Evolutionary conservation across 306 rosid species (phyloP).

Genomic region (Prunus fruticosa): DNA sequence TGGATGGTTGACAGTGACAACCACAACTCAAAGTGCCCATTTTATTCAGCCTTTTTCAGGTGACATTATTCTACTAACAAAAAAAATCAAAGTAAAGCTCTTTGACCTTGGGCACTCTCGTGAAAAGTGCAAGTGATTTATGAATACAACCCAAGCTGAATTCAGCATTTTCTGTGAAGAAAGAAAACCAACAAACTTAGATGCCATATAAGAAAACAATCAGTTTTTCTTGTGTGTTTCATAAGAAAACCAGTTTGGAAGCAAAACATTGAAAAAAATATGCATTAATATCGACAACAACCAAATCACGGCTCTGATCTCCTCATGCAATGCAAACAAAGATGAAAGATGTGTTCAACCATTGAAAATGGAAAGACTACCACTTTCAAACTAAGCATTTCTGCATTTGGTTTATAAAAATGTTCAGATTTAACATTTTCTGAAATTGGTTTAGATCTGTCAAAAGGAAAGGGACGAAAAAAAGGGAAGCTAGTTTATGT

Average conservation of each 20-base stretch:
- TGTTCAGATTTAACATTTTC: not conserved
- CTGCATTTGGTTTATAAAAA: not conserved
- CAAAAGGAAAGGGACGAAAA: not conserved
- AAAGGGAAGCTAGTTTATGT: not conserved
- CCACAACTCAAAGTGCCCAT: not conserved
- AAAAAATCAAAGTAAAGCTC: not conserved
- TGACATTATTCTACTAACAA: not conserved
- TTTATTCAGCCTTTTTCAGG: not conserved
- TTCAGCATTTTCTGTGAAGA: not conserved
- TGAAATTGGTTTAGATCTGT: not conserved
- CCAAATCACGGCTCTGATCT: not conserved
- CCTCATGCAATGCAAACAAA: not conserved
- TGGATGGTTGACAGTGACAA: not conserved
- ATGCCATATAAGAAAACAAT: not conserved
- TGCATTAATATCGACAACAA: not conserved
- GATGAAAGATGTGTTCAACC: not conserved
- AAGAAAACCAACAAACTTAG: not conserved
- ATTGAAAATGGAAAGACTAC: not conserved
- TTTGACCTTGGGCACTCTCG: not conserved
- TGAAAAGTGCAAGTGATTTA: constrained; percentile 7
- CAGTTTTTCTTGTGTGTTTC: not conserved
- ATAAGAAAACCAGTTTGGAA: not conserved
- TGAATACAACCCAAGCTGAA: not conserved
- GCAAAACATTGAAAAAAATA: not conserved
- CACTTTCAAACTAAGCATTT: not conserved